These are phyloP conservation scores for Trifolium pratense DNA, from an alignment of 306 rosid genomes.

Conservation along the genomic window DNA sequence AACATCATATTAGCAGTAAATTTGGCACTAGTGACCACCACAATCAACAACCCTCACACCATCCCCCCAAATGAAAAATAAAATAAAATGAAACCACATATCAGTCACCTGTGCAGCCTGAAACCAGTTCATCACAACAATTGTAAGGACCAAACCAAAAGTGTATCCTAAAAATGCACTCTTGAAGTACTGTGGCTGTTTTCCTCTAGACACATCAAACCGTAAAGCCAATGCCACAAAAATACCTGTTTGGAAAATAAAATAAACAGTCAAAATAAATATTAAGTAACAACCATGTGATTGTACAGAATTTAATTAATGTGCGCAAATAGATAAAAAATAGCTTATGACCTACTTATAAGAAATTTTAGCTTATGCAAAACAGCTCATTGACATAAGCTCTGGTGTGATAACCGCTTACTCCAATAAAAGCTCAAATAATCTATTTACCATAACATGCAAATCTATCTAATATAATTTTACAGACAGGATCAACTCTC, in stretches of 20 bases:
- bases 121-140: conserved; percentile 98
- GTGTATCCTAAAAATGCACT: conserved; percentile 94
- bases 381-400: not conserved
- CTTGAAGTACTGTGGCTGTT: conserved; percentile 78
- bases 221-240: conserved; percentile 98
- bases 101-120: conserved; percentile 96
- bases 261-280: conserved; percentile 8
- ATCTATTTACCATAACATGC: not conserved
- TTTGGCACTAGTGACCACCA: conserved; percentile 6
- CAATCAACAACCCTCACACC: not conserved
- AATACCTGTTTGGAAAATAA: conserved; percentile 68
- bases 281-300: conserved; percentile 19
- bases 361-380: not conserved
- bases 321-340: not conserved
- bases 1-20: not conserved
- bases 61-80: not conserved
- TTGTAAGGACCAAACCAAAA: conserved; percentile 82
- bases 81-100: conserved; percentile 33
- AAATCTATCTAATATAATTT: not conserved
- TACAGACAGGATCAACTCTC: not conserved
- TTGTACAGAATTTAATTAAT: not conserved
- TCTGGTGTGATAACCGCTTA: not conserved
- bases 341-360: conserved; percentile 4
- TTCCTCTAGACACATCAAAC: conserved; percentile 92
- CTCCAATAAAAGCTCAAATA: not conserved